Percentiles rank a stretch among this genome's conserved stretches.
These are phyloP conservation scores for Thraustochytrium striatum DNA, from an alignment of 352 stramenopile genomes.

Conservation along the genomic window DNA sequence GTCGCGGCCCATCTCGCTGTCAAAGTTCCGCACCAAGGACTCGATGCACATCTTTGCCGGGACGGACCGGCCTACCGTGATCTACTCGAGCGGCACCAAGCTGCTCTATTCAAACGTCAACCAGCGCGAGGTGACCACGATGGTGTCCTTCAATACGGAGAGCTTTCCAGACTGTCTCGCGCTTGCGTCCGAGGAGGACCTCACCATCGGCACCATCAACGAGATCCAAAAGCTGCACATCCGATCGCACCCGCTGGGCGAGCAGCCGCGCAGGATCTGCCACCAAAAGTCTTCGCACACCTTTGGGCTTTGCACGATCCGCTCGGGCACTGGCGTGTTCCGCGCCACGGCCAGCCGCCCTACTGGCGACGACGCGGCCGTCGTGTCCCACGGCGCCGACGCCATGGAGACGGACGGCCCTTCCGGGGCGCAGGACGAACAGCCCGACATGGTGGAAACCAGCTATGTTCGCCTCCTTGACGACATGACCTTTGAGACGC, in stretches of 20 bases:
- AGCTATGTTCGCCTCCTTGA: constrained; percentile 89
- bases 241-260: constrained; percentile 79
- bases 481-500: constrained; percentile 90
- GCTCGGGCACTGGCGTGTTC: constrained; percentile 7
- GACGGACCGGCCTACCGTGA: constrained; percentile 92
- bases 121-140: constrained; percentile 80
- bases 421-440: constrained; percentile 62
- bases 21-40: constrained; percentile 25
- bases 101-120: constrained; percentile 93
- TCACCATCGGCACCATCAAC: constrained; percentile 94
- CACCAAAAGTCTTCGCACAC: constrained; percentile 66
- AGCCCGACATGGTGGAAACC: constrained; percentile 62
- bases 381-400: neutral
- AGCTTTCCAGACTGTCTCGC: constrained; percentile 89
- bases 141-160: constrained; percentile 84
- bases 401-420: neutral
- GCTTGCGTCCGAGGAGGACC: constrained; percentile 84
- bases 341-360: neutral
- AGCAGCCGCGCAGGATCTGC: constrained; percentile 42
- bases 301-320: constrained; percentile 67
- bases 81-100: constrained; percentile 92
- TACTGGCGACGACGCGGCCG: neutral
- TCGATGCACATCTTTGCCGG: constrained; percentile 87
- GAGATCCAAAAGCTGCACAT: constrained; percentile 99
- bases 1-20: constrained; percentile 43